phyloP scores from a whole-genome alignment of 352 stramenopile species.

The Bremia lactucae region DNA sequence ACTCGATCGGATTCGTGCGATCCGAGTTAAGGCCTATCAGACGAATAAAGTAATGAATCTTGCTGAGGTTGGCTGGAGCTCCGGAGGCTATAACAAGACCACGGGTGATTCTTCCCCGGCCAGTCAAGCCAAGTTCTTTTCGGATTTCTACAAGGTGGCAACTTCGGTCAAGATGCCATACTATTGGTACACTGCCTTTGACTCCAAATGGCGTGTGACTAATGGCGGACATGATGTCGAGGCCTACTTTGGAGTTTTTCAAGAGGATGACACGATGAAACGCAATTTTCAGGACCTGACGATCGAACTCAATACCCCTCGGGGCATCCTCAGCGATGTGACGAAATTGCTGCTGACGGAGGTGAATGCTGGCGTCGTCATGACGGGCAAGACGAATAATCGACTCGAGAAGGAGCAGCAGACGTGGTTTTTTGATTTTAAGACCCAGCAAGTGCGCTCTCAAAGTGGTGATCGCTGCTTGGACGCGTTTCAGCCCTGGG shows the following conservation, averaged over 20 bases:
- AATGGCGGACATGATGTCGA: conserved; percentile 37
- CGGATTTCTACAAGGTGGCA: conserved; percentile 50
- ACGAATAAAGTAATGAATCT: conserved; percentile 54
- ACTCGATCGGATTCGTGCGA: conserved; percentile 31
- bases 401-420: conserved; percentile 47
- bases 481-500: conserved; percentile 37
- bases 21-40: conserved; percentile 18
- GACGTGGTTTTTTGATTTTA: conserved; percentile 51
- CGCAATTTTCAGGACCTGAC: conserved; percentile 35
- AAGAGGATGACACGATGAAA: conserved; percentile 48
- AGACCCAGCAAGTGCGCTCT: conserved; percentile 40
- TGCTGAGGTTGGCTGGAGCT: conserved; percentile 59
- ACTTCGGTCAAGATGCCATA: conserved; percentile 37
- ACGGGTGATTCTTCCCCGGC: conserved; percentile 25
- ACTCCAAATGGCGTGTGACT: conserved; percentile 30
- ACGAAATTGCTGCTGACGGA: conserved; percentile 24
- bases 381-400: conserved; percentile 28
- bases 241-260: conserved; percentile 52
- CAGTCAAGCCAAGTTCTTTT: conserved; percentile 42
- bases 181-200: conserved; percentile 64
- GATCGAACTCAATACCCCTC: conserved; percentile 20
- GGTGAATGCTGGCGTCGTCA: conserved; percentile 24
- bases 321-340: conserved; percentile 19
- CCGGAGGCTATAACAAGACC: conserved; percentile 17
- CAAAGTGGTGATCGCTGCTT: conserved; percentile 56